Conservation (phyloP, 1,284 basidiomycete species). For the Phlebopus sp. region DNA sequence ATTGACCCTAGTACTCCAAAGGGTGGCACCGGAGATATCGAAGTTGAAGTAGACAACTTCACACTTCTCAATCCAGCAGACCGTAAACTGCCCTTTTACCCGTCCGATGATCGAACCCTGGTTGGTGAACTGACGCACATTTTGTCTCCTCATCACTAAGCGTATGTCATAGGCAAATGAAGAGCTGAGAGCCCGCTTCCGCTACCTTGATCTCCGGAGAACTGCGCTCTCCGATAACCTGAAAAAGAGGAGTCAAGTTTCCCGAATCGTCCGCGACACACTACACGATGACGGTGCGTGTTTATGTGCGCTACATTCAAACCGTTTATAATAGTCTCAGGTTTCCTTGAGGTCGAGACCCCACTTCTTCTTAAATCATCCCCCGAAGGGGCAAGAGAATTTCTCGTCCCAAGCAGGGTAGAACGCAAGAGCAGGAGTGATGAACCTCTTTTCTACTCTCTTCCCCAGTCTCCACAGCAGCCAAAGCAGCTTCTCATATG, state of each 20-base stretch:
- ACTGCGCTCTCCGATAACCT: conserved; percentile 73
- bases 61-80: conserved; percentile 79
- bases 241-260: conserved; percentile 75
- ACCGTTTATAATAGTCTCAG: conserved; percentile 37
- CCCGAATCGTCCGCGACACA: conserved; percentile 71
- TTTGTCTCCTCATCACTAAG: conserved; percentile 18
- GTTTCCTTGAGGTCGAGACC: conserved; percentile 91
- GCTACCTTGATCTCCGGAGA: conserved; percentile 87
- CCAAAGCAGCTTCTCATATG: conserved; percentile 92
- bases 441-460: conserved; percentile 77
- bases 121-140: conserved; percentile 43
- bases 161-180: conserved; percentile 67
- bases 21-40: conserved; percentile 71
- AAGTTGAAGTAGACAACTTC: conserved; percentile 72
- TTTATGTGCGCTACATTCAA: conserved; percentile 7
- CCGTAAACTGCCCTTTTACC: conserved; percentile 72
- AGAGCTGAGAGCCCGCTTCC: conserved; percentile 78
- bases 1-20: conserved; percentile 27
- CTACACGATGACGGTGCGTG: conserved; percentile 70
- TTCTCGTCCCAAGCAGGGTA: conserved; percentile 85
- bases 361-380: conserved; percentile 91
- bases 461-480: conserved; percentile 94
- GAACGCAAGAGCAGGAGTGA: conserved; percentile 15
- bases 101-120: conserved; percentile 71
- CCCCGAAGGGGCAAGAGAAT: conserved; percentile 93